Percentiles rank a stretch among this genome's conserved stretches.
These are phyloP conservation scores for Colletotrichum sp. DNA, from an alignment of 2,329 filamentous ascomycete species.

Conservation along the genomic window DNA sequence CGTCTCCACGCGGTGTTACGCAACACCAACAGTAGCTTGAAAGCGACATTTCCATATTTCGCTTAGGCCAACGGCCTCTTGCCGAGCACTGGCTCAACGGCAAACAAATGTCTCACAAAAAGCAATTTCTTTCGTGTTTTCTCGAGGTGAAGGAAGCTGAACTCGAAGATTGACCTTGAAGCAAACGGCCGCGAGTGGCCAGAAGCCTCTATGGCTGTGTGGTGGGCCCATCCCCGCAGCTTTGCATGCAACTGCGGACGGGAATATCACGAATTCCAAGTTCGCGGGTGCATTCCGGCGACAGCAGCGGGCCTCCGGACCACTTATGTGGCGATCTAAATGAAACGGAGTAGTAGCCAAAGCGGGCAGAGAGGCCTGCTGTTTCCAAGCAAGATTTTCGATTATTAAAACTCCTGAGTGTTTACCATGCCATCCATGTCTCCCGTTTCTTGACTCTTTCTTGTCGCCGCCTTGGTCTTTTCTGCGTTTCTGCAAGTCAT, in stretches of 20 bases:
- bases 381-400: not conserved
- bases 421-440: not conserved
- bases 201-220: not conserved
- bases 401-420: conserved; percentile 1
- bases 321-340: not conserved
- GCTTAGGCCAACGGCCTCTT: not conserved
- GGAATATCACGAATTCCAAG: not conserved
- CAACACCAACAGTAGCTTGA: not conserved
- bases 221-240: not conserved
- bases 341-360: not conserved
- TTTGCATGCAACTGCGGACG: not conserved
- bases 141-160: not conserved
- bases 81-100: not conserved
- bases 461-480: not conserved
- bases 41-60: not conserved
- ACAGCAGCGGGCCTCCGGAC: not conserved
- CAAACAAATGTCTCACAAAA: not conserved
- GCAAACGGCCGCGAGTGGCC: not conserved
- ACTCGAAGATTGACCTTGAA: not conserved
- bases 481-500: not conserved
- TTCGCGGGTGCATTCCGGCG: not conserved
- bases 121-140: not conserved
- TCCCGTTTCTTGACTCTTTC: not conserved
- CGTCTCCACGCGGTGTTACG: not conserved
- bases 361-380: not conserved